Percentiles rank a stretch among this genome's conserved stretches.
Conservation (phyloP, 768 basidiomycete species). For the Russula compacta region DNA sequence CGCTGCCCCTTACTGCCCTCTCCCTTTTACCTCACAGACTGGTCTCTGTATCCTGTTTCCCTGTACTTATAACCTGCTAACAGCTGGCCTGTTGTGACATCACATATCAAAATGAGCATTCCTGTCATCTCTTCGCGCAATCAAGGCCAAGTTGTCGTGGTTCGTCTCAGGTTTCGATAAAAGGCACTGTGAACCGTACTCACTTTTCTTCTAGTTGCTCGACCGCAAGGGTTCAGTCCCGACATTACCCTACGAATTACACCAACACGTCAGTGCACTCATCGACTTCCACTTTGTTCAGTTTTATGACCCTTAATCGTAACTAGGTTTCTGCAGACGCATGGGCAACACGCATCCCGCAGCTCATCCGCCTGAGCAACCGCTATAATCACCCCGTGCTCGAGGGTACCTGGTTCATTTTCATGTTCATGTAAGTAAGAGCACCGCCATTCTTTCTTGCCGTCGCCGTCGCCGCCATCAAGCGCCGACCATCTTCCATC, state of each 20-base stretch:
- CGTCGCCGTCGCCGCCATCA: too few species aligned
- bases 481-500: not conserved
- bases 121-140: slow-evolving; percentile 5
- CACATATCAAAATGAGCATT: slow-evolving; percentile 2
- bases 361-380: slow-evolving; percentile 30
- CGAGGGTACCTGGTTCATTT: slow-evolving; percentile 35
- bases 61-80: not conserved
- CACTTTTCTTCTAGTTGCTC: not conserved
- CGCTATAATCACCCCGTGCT: slow-evolving; percentile 37
- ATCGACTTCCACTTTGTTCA: not conserved
- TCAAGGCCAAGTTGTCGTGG: slow-evolving; percentile 9
- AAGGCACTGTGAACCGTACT: not conserved
- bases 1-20: too few species aligned
- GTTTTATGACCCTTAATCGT: not conserved
- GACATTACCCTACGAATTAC: slow-evolving; percentile 8
- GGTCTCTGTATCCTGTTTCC: slow-evolving; percentile 6
- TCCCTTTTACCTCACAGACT: slow-evolving; percentile 3
- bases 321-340: slow-evolving; percentile 34
- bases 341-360: slow-evolving; percentile 37
- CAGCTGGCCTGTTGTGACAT: slow-evolving; percentile 8
- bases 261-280: not conserved
- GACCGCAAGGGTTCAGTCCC: not conserved
- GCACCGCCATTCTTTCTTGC: too few species aligned
- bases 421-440: slow-evolving; percentile 32
- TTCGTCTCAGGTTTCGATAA: not conserved